Evolutionary conservation across 2,329 filamentous ascomycete genomes (phyloP), one percentile per base, ranked within the genome.

Genomic region (Zymoseptoria tritici): DNA sequence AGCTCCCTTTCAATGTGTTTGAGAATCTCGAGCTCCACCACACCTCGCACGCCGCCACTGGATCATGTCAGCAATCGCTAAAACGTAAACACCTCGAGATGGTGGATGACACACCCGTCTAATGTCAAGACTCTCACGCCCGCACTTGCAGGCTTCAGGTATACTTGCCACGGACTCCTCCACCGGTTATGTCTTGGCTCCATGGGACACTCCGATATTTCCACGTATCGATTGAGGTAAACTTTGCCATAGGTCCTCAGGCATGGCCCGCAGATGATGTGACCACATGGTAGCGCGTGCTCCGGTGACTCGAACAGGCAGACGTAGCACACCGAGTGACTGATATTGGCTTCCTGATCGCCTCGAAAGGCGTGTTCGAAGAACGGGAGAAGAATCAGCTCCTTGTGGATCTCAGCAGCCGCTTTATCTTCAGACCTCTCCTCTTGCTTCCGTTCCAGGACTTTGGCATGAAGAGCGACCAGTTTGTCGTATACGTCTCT

Each of bases 21-120:
- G 2, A 80, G 67, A 2, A 77, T 68, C 57, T 76, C 73, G 0
- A 79, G 67, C 52, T 76, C 71, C 0, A 77, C 73, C 16, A 79
- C 75, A 1, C 75, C 76, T n/a, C 76, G 68, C 9, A 79, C 71
- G 0, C 77, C 77, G 9, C 77, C 77, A 3, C 77, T 77, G 55
- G 20, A 9, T 20, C 53, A 31, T 52, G 54, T 55, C 42, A 62
- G 50, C 22, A 49, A 5, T 51, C 49, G 22, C 19, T 2, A 11
- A 3, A 24, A 24, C 22, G 22, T 24, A 6, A 24, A 24, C 6
- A 3, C 22, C 22, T 24, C 19, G 49, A n/a, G 22, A 11, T 20
- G 22, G 49, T 20, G 22, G 8, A 8, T n/a, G 20, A 61, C 66
- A 60, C 60, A 75, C 72, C 77, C 77, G 64, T 79, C 77, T 4